A percentile compares a stretch with the other conserved stretches of the same genome.
phyloP scores from a whole-genome alignment of 2,329 filamentous ascomycete genomes.

The Trichoderma cornu-damae region DNA sequence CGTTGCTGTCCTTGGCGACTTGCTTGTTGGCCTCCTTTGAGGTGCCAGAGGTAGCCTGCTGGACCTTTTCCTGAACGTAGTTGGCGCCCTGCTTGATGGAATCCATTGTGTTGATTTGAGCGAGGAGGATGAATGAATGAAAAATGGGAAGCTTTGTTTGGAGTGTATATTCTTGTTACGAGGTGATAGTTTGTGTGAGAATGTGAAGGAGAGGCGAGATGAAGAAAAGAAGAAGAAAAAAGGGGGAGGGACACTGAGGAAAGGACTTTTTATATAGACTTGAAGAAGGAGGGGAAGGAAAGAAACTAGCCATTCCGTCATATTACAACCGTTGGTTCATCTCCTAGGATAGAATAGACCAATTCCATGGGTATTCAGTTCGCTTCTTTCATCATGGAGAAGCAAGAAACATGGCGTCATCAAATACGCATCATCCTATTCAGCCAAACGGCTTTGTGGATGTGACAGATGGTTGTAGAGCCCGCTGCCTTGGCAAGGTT shows the following conservation, averaged over 20 bases:
- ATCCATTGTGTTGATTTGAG: constrained; percentile 43
- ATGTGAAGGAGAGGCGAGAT: constrained; percentile 14
- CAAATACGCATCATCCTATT: too few species aligned
- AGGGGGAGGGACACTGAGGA: too few species aligned
- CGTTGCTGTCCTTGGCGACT: constrained; percentile 58
- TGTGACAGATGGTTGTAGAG: too few species aligned
- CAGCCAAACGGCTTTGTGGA: too few species aligned
- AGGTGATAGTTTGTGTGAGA: constrained; percentile 3
- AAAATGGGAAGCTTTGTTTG: constrained; percentile 13
- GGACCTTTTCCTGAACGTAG: constrained; percentile 59
- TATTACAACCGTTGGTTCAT: too few species aligned
- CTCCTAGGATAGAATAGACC: too few species aligned
- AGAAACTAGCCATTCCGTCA: background rate
- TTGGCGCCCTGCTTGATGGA: constrained; percentile 58
- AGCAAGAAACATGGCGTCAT: constrained; percentile 19
- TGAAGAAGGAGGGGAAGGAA: background rate
- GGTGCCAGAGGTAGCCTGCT: constrained; percentile 50
- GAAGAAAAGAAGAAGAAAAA: constrained; percentile 4
- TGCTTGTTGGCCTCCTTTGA: constrained; percentile 68
- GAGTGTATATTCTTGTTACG: background rate
- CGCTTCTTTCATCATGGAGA: constrained; percentile 14
- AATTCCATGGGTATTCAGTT: constrained; percentile 4
- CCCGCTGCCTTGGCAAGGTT: too few species aligned
- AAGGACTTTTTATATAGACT: constrained; percentile 20
- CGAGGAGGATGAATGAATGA: constrained; percentile 11